Evolutionary conservation across 1,139 yeast species (phyloP), one percentile per base, ranked within the genome.

Genomic region (Suhomyces ambrosiae): DNA sequence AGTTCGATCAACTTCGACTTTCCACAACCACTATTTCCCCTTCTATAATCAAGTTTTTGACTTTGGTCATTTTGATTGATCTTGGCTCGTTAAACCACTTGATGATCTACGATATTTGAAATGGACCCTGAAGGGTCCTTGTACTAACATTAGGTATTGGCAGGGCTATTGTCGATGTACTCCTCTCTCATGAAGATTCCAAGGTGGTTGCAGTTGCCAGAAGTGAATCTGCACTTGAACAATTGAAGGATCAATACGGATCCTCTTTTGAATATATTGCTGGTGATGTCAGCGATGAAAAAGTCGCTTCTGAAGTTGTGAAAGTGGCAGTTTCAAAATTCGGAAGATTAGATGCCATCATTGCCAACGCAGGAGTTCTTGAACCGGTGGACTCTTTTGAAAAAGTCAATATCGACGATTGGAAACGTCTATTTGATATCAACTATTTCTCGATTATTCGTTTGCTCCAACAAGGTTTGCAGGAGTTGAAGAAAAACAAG

Each of bases 341-440:
- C 53, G 92, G 89, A 3, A 65, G 68, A 22, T 63, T 92, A 30
- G 80, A 86, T 52, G 79, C 92, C 0, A 59, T 88, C 5, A 74
- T 92, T 31, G 82, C 89, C 41, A 90, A 92, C 62, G 97, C 97
- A 2, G 97, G 97, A 3, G 79, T 83, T 0, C 64, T 92, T 43
- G 90, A 81, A 17, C 96, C 97, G 0, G 95, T 90, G 3, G 75
- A 75, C 6, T 62, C 71, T 17, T 59, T 88, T 27, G 80, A 63
- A 28, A 55, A 61, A 28, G 72, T 81, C 5, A 64, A 76, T 35
- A 56, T 82, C 2, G 61, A 54, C 2, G 71, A 64, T 17, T 86
- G 96, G 94, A 78, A 73, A 47, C 54, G 56, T 32, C 68, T 83
- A 23, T 90, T 77, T 52, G 89, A 89, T 35, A 65, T 89, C 49